Conservation (phyloP, 306 rosid genomes). For the Sophora flavescens region DNA sequence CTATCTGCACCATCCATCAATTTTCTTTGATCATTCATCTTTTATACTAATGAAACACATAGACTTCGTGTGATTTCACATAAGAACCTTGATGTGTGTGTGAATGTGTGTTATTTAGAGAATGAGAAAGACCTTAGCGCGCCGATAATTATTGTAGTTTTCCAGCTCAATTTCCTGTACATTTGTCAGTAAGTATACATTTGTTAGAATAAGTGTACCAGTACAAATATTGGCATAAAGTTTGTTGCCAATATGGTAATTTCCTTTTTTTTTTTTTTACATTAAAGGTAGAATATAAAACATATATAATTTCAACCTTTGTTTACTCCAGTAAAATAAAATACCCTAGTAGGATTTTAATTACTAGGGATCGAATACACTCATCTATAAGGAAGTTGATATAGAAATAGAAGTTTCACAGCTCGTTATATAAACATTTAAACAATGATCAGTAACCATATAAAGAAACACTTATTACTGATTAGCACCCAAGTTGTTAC, state of each 20-base stretch:
- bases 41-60: background rate
- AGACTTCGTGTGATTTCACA: background rate
- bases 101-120: background rate
- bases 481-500: no score
- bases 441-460: no score
- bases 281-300: no score
- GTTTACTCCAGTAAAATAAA: no score
- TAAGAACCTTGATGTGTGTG: background rate
- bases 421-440: no score
- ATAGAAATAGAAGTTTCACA: no score
- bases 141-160: slow-evolving; percentile 81
- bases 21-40: background rate
- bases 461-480: no score
- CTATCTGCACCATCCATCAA: slow-evolving; percentile 60
- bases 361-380: no score
- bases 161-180: slow-evolving; percentile 91
- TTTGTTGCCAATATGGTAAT: background rate
- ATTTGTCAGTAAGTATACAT: background rate
- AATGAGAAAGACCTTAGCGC: slow-evolving; percentile 70
- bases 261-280: background rate
- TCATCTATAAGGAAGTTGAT: no score
- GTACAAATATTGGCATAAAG: no score
- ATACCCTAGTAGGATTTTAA: no score
- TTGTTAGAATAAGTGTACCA: background rate
- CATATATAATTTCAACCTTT: no score